phyloP scores from a whole-genome alignment of 2,329 filamentous ascomycete genomes.

The Colletotrichum limetticola region DNA sequence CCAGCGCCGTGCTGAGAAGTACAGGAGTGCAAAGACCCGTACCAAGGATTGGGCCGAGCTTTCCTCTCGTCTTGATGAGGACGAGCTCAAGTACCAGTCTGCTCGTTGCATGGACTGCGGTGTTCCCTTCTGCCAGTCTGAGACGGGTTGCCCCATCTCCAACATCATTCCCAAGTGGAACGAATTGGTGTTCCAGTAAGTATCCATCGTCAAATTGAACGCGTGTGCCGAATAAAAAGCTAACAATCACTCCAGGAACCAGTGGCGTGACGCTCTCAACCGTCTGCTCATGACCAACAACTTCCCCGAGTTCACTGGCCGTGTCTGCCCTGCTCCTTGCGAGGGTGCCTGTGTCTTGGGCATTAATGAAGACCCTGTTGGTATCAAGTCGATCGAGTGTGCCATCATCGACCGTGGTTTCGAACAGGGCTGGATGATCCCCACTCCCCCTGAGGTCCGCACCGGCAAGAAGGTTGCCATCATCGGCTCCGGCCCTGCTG shows the following conservation, averaged over 20 bases:
- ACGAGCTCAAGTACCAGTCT: constrained; percentile 96
- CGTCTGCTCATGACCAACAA: constrained; percentile 96
- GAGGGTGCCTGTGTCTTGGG: constrained; percentile 96
- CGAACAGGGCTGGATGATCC: constrained; percentile 98
- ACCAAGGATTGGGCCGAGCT: constrained; percentile 95
- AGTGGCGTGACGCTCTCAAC: constrained; percentile 94
- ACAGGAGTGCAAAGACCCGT: constrained; percentile 83
- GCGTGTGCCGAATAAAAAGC: too few species aligned
- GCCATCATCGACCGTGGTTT: constrained; percentile 98
- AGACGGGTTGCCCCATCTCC: constrained; percentile 93
- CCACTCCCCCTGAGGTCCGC: constrained; percentile 79
- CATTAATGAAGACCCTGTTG: constrained; percentile 96
- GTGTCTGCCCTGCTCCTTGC: constrained; percentile 95
- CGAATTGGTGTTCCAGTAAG: constrained; percentile 74
- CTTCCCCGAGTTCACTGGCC: constrained; percentile 97
- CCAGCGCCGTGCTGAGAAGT: constrained; percentile 91
- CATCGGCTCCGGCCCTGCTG: constrained; percentile 91
- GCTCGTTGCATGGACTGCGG: constrained; percentile 99
- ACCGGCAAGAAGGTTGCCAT: constrained; percentile 90
- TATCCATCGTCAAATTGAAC: too few species aligned
- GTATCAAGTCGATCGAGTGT: constrained; percentile 98
- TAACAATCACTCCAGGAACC: constrained; percentile 49
- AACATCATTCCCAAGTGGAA: constrained; percentile 99
- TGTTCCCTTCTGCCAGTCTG: constrained; percentile 97
- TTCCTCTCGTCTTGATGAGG: constrained; percentile 86